Percentiles rank a stretch among this genome's conserved stretches.
phyloP scores from a whole-genome alignment of 2,329 filamentous ascomycete genomes.

The Fusarium sambucinum region DNA sequence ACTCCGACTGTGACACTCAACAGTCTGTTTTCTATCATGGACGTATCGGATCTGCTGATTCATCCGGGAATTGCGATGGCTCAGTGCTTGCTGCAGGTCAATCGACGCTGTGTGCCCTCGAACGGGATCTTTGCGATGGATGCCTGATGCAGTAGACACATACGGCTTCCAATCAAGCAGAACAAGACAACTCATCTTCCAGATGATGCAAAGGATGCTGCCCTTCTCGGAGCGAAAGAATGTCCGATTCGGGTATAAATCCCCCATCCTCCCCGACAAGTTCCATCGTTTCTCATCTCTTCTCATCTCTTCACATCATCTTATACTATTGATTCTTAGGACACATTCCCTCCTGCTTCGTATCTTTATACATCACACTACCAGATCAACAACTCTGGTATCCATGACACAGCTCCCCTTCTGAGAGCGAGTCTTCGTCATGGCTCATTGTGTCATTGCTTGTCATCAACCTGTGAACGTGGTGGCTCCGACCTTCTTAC shows the following conservation, averaged over 20 bases:
- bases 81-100: neutral
- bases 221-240: neutral
- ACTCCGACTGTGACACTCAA: neutral
- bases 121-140: neutral
- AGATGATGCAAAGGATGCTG: neutral
- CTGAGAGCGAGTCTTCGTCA: neutral
- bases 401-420: neutral
- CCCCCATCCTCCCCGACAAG: too few relatives aligned
- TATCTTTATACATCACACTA: neutral
- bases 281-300: too few relatives aligned
- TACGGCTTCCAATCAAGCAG: neutral
- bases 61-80: neutral
- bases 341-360: too few relatives aligned
- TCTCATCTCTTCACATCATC: neutral
- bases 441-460: neutral
- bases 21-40: neutral
- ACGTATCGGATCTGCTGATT: neutral
- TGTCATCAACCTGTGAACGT: neutral
- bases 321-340: neutral
- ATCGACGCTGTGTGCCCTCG: neutral
- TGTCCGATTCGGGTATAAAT: neutral
- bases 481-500: rapidly evolving
- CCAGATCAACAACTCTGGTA: neutral
- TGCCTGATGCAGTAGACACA: neutral
- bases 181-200: neutral